These are phyloP conservation scores for Tillandsia leiboldiana DNA, from an alignment of 176 grass and related monocot species.

Conservation along the genomic window DNA sequence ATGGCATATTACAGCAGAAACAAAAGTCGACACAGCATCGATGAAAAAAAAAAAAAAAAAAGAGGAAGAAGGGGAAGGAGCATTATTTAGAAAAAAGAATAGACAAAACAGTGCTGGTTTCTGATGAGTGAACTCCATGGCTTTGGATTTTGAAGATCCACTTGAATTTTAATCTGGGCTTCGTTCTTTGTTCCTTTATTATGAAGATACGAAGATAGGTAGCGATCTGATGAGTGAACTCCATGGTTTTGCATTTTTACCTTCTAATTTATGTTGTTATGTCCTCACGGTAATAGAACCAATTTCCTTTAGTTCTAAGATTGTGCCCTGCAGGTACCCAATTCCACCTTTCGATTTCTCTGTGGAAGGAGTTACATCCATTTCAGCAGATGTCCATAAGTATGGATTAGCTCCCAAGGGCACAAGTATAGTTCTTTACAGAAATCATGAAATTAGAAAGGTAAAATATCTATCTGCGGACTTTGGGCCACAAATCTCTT, in stretches of 20 bases:
- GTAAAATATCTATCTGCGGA: constrained; percentile 19
- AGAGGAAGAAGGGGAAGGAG: too few relatives aligned
- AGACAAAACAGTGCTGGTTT: too few relatives aligned
- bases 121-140: too few relatives aligned
- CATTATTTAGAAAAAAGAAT: too few relatives aligned
- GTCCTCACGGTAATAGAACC: too few relatives aligned
- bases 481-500: not conserved
- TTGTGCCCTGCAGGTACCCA: constrained; percentile 53
- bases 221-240: too few relatives aligned
- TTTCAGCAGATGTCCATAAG: constrained; percentile 96
- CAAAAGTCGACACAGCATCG: too few relatives aligned
- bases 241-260: not conserved
- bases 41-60: too few relatives aligned
- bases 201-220: not conserved
- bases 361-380: constrained; percentile 94
- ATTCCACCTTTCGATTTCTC: constrained; percentile 93
- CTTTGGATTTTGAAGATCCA: not conserved
- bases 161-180: not conserved
- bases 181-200: not conserved
- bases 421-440: constrained; percentile 85
- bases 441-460: constrained; percentile 99
- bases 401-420: constrained; percentile 96
- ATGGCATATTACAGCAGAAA: too few relatives aligned
- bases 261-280: too few relatives aligned
- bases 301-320: not conserved